Conservation (phyloP, 192 early-diverging fungal genomes). For the Cladochytrium replicatum region DNA sequence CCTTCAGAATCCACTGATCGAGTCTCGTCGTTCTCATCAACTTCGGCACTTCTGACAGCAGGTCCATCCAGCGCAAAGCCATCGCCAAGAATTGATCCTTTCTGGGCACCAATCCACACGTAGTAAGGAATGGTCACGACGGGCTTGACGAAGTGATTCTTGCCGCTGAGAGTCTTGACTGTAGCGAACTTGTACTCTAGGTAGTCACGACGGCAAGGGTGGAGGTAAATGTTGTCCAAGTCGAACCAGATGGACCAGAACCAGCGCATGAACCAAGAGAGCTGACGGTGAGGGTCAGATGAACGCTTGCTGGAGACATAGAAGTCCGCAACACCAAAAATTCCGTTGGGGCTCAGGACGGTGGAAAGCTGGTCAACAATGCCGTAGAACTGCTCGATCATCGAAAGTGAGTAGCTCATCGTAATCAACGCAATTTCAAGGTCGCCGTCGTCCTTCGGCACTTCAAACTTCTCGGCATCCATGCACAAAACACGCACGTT, state of each 20-base stretch:
- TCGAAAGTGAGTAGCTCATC: constrained; percentile 82
- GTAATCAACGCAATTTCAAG: constrained; percentile 66
- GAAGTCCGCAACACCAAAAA: constrained; percentile 72
- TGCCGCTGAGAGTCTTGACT: constrained; percentile 58
- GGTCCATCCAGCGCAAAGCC: constrained; percentile 14
- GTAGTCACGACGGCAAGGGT: constrained; percentile 70
- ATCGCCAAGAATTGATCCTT: constrained; percentile 17
- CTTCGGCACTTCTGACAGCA: too few relatives aligned
- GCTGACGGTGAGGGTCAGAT: constrained; percentile 51
- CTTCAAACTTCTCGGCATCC: constrained; percentile 60
- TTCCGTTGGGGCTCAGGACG: constrained; percentile 52
- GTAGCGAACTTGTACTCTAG: constrained; percentile 74
- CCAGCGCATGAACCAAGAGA: constrained; percentile 67
- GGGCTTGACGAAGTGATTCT: constrained; percentile 66
- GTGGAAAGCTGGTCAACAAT: constrained; percentile 57
- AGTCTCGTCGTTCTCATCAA: constrained; percentile 16
- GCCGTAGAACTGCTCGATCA: constrained; percentile 65
- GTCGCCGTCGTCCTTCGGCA: constrained; percentile 48
- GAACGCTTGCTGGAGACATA: constrained; percentile 57
- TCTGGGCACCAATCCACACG: constrained; percentile 66
- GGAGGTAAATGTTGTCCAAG: constrained; percentile 70
- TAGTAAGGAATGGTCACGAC: constrained; percentile 79
- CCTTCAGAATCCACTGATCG: constrained; percentile 23
- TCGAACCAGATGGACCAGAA: constrained; percentile 89
- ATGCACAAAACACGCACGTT: constrained; percentile 73